A percentile compares a stretch with the other conserved stretches of the same genome.
Conservation (phyloP, 495 filamentous ascomycete species). For the Aspergillus cavernicola region DNA sequence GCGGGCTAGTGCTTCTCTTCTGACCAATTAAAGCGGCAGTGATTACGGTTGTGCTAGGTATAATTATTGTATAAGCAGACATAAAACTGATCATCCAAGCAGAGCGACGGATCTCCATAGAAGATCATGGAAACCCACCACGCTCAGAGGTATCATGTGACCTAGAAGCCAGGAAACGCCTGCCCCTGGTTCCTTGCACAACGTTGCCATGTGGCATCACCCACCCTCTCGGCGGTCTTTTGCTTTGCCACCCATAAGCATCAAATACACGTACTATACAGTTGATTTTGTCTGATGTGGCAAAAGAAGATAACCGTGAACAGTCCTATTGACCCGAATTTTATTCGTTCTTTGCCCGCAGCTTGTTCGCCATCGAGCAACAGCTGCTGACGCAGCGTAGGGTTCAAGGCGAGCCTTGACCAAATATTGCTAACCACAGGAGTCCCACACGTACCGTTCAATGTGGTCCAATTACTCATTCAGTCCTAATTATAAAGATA, state of each 20-base stretch:
- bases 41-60: neutral
- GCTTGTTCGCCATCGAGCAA: neutral
- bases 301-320: neutral
- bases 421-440: slow-evolving; percentile 1
- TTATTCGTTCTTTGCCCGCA: neutral
- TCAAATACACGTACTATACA: neutral
- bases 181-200: neutral
- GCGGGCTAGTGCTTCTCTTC: neutral
- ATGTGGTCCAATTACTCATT: neutral
- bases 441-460: neutral
- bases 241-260: neutral
- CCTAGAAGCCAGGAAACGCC: neutral
- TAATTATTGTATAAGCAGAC: slow-evolving; percentile 2
- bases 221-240: neutral
- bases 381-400: slow-evolving; percentile 1
- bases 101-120: slow-evolving; percentile 4
- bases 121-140: slow-evolving; percentile 1
- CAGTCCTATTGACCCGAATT: neutral
- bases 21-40: neutral
- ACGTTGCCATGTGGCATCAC: neutral
- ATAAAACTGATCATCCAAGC: neutral
- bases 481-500: neutral
- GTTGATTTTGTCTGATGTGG: neutral
- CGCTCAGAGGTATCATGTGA: neutral
- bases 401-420: slow-evolving; percentile 1